Percentiles rank a stretch among this genome's conserved stretches.
These are phyloP conservation scores for Colletotrichum truncatum DNA, from an alignment of 2,329 filamentous ascomycete species.

Conservation along the genomic window DNA sequence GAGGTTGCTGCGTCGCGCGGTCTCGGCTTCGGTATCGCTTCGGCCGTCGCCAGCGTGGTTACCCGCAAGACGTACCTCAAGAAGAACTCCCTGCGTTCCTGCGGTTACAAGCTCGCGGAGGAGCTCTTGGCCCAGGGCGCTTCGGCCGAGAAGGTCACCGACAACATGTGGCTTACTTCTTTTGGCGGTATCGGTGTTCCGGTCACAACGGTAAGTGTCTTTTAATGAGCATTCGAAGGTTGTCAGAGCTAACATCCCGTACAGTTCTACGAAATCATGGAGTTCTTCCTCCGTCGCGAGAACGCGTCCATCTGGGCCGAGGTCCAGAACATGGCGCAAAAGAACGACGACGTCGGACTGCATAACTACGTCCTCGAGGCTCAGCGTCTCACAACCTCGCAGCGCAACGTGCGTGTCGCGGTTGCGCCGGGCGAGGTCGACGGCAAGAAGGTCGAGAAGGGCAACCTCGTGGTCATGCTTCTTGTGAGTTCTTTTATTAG, in stretches of 20 bases:
- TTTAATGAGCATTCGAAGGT: neutral
- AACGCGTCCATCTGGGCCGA: conserved; percentile 52
- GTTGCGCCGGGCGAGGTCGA: conserved; percentile 45
- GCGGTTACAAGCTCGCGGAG: conserved; percentile 48
- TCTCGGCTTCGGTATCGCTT: conserved; percentile 40
- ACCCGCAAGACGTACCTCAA: conserved; percentile 40
- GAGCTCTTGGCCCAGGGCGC: conserved; percentile 45
- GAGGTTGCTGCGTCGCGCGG: conserved; percentile 44
- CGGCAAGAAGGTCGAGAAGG: conserved; percentile 48
- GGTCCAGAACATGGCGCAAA: conserved; percentile 48
- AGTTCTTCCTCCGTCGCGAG: conserved; percentile 50
- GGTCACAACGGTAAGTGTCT: conserved; percentile 45
- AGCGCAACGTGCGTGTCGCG: conserved; percentile 48
- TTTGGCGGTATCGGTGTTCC: conserved; percentile 50
- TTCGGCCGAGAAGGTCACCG: conserved; percentile 43
- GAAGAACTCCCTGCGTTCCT: conserved; percentile 45
- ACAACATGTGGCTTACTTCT: conserved; percentile 48
- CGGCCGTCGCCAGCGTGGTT: conserved; percentile 38
- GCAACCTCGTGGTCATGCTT: conserved; percentile 49
- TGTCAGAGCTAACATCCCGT: neutral
- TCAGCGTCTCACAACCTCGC: conserved; percentile 48
- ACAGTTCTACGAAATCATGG: conserved; percentile 54
- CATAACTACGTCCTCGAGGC: conserved; percentile 50
- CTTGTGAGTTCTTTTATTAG: conserved; percentile 43
- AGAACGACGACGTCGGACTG: conserved; percentile 43